phyloP scores from a whole-genome alignment of 768 basidiomycete species.

The Hygrophorus russula region DNA sequence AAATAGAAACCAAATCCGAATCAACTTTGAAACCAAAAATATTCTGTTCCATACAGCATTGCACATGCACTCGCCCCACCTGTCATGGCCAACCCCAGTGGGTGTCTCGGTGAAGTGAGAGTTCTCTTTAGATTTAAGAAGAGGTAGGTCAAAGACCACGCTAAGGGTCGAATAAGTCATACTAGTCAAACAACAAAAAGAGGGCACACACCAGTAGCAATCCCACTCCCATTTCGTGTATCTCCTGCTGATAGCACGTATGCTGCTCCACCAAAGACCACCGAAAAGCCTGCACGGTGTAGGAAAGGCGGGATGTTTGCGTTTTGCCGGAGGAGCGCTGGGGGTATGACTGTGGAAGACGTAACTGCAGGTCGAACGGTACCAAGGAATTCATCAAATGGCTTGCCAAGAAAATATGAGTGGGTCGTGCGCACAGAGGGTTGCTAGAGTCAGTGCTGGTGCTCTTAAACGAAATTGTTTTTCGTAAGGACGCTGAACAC shows the following conservation, averaged over 20 bases:
- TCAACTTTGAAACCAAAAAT: constrained; percentile 9
- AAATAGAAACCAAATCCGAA: background rate
- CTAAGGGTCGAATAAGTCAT: background rate
- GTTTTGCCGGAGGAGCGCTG: background rate
- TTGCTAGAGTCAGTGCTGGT: too few species aligned
- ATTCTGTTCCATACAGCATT: constrained; percentile 9
- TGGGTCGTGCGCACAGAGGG: too few species aligned
- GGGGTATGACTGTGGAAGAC: background rate
- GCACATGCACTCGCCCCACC: constrained; percentile 7
- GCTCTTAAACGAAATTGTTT: too few species aligned
- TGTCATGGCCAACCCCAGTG: constrained; percentile 5
- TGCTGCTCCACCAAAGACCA: constrained; percentile 4
- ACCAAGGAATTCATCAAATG: too few species aligned
- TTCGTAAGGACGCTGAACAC: too few species aligned
- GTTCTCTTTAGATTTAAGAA: constrained; percentile 6
- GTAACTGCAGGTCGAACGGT: background rate
- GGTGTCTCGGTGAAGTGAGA: constrained; percentile 6
- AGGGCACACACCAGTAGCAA: constrained; percentile 7
- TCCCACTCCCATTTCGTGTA: constrained; percentile 8
- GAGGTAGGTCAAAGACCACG: constrained; percentile 8
- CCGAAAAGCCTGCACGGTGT: constrained; percentile 6
- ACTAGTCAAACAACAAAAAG: background rate
- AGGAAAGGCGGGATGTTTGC: constrained; percentile 7
- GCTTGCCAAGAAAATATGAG: too few species aligned
- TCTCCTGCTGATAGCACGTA: constrained; percentile 8